Conservation (phyloP, 352 stramenopile genomes). For the Phytopythium cucurbitacearum region DNA sequence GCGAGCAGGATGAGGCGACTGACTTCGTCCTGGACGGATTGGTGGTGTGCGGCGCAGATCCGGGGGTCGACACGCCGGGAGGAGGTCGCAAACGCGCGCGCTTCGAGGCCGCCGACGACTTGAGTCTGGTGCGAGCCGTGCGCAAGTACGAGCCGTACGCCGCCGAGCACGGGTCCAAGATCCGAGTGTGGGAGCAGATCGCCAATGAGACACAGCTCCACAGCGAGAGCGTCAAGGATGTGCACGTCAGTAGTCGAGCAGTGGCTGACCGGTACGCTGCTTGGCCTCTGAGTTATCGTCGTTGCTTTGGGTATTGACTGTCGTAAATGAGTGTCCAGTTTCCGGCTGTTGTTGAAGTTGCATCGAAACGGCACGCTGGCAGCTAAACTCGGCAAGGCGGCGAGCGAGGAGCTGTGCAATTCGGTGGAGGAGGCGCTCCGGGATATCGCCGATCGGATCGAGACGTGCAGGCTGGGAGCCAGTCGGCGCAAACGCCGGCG, state of each 20-base stretch:
- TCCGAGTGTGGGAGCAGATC: slow-evolving; percentile 46
- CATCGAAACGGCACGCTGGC: slow-evolving; percentile 27
- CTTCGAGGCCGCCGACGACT: slow-evolving; percentile 35
- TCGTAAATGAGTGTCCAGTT: slow-evolving; percentile 8
- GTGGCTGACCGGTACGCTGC: slow-evolving; percentile 31
- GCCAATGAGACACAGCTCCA: slow-evolving; percentile 31
- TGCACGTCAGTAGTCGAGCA: slow-evolving; percentile 28
- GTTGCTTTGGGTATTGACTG: background rate
- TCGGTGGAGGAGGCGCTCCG: slow-evolving; percentile 14
- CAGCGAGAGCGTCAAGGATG: slow-evolving; percentile 12
- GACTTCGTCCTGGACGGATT: too few relatives aligned
- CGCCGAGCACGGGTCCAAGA: slow-evolving; percentile 41
- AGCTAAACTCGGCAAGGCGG: slow-evolving; percentile 25
- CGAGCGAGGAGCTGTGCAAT: slow-evolving; percentile 14
- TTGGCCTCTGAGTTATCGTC: background rate
- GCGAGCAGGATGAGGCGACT: too few relatives aligned
- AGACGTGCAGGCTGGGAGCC: background rate
- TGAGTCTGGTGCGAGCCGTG: slow-evolving; percentile 37
- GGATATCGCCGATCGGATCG: slow-evolving; percentile 16
- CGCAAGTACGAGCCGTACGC: slow-evolving; percentile 36
- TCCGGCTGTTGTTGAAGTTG: slow-evolving; percentile 32
- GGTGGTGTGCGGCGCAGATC: too few relatives aligned
- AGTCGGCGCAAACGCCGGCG: slow-evolving; percentile 1
- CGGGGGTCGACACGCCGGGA: background rate
- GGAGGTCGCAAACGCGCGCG: slow-evolving; percentile 17